Evolutionary conservation across 805 yeast species (phyloP), one percentile per base, ranked within the genome.

Genomic region (Scheffersomyces ergatensis): DNA sequence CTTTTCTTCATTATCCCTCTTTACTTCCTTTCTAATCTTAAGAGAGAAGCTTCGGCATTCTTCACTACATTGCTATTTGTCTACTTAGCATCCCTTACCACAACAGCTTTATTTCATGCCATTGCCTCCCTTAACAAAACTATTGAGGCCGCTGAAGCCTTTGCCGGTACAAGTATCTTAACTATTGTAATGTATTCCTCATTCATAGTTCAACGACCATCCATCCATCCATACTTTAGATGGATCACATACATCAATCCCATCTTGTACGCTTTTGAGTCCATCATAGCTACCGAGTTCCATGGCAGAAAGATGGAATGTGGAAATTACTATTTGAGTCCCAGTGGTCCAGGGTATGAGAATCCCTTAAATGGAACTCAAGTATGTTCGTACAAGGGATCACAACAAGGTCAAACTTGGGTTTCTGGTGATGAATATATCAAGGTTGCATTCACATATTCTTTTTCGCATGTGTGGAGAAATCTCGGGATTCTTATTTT

Each of bases 91-190:
- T 75, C 74, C 48, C 73, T 76, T 50, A 73, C 80, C 54, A 76
- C 78, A 66, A 71, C 78, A 2, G 67, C 72, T 33, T 64, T 76
- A 37, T 78, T 78, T 63, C 74, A 76, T 50, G 68, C 77, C 17
- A 72, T 75, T 49, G 82, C 82, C 36, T 68, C 79, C 17, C 45
- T 76, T 40, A 74, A 77, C 38, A 72, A 67, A 39, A 76, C 75
- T 46, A 77, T 78, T 60, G 72, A 75, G 16, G 68, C 76, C 44
- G 83, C 83, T 7, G 79, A 78, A 45, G 77, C 81, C 24, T 48
- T 76, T 51, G 80, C 81, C 53, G 62, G 78, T 71, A 54, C 75
- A 62, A 48, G 60, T 64, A 47, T 74, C 53, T 52, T 60, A 41
- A 60, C 61, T 3, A 21, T 54, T 3, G 50, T 58, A 42, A 55